Base-by-base conservation (phyloP, 2,329 filamentous ascomycete genomes). In the Clarireedia hainanense region DNA sequence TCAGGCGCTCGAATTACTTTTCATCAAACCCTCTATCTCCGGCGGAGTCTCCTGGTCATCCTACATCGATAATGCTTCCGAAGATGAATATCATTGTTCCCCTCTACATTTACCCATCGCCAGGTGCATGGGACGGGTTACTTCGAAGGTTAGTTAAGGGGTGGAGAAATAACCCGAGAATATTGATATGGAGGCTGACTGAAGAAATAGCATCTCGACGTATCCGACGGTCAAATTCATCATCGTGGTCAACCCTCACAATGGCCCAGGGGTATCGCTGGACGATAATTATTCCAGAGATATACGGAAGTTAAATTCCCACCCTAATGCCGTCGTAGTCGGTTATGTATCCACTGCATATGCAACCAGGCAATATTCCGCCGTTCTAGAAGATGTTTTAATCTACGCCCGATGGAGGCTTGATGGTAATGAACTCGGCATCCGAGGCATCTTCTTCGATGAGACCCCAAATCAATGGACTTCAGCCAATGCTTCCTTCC, bases 291-390 rank as follows among this genome's bases (percentile, higher is more conserved):
- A 71, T 59, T 66, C 66, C 26, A 52, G 62, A 6, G 69, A 63
- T 0, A 62, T 74, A 24, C 59, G 65, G 9, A 65, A 67, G 47
- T 62, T 75, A 4, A 72, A 72, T 57, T 65, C 60, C 17, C 69
- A 70, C 48, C 62, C 49, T 39, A 74, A 74, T 50, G 68, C 71
- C 27, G 59, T 63, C 0, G 63, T 70, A 6, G 57, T 74, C 17
- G 73, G 73, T 7, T 75, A 75, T 55, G 69, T 74, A 23, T 64
- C 64, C 10, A 73, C 70, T 3, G 50, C 57, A 17, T 72, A 72
- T 49, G 67, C 65, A 14, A 63, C 55, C 30, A 50, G 57, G 36
- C 40, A 47, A 37, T 48, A 36, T 40, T 43, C 42, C 15, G n/a
- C 10, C 3, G 30, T 58, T 45, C 30, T 36, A 20, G 48, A 37